Evolutionary conservation across 306 rosid genomes (phyloP), one percentile per base, ranked within the genome.

Genomic region (Quercus gilva): DNA sequence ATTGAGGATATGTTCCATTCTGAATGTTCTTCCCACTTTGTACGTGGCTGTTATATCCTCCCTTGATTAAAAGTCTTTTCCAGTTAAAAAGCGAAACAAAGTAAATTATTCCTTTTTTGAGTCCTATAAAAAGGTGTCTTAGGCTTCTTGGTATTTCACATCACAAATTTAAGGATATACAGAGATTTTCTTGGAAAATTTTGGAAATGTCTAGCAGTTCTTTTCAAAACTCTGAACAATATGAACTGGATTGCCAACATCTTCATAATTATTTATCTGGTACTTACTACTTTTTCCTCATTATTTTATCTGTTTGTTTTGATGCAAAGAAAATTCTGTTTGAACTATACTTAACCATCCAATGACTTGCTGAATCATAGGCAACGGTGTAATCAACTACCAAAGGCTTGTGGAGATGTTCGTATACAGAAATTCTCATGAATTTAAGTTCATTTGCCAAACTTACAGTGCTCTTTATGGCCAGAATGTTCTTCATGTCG

Each of bases 211-310:
- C 69, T n/a, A 55, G 25, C 74, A 67, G 74, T 21, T 79, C 71
- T 56, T 74, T 26, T 55, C 74, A 74, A 55, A 74, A 26, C 52
- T 13, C 21, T 4, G 19, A 67, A 7, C 78, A 67, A 41, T 67
- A 23, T 55, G 70, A 80, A 67, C 37, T 65, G 3, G 74, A 80
- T 72, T 60, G 73, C 41, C 77, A 79, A 63, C 68, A 33, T 28
- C 79, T 74, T 67, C 75, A 80, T 74, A n/a, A 43, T 80, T 78
- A 73, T 33, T 33, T 79, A 1, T 73, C 83, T 73, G 74, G 74
- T 73, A 61, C 12, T 52, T n/a, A 1, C 31, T 21, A 33, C 23
- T 15, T 1, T 75, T 15, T 45, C 9, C 10, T 17, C 2, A 31
- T 35, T 5, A 21, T n/a, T 57, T 14, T 4, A 7, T 4, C 19